A percentile compares a stretch with the other conserved stretches of the same genome.
Evolutionary conservation across 768 basidiomycete species (phyloP).

Genomic region (Psilocybe tampanensis): DNA sequence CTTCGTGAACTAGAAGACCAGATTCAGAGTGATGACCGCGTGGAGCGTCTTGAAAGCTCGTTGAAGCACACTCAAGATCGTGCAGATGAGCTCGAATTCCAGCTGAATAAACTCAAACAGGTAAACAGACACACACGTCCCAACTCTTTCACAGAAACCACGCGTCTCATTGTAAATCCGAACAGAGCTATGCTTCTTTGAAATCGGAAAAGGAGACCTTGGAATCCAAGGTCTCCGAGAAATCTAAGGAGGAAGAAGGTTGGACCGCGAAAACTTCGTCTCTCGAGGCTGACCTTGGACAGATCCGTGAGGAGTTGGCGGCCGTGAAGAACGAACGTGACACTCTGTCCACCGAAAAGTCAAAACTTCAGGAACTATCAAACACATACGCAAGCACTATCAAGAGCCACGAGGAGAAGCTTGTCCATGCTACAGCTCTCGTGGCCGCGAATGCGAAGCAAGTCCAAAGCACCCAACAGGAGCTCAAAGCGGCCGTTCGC

Average conservation of each 20-base stretch:
- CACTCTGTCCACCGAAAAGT: constrained; percentile 48
- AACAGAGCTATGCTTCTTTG: constrained; percentile 57
- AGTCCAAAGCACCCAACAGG: constrained; percentile 62
- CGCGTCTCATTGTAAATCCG: not conserved
- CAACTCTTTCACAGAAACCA: constrained; percentile 6
- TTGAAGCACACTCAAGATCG: constrained; percentile 81
- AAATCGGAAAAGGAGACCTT: constrained; percentile 65
- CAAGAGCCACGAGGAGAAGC: constrained; percentile 59
- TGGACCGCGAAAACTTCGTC: constrained; percentile 50
- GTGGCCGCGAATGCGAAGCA: constrained; percentile 55
- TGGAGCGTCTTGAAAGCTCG: constrained; percentile 70
- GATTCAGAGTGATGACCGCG: constrained; percentile 81
- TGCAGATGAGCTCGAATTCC: constrained; percentile 83
- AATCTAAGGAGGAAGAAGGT: constrained; percentile 45
- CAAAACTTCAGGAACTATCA: constrained; percentile 49
- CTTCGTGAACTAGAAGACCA: constrained; percentile 79
- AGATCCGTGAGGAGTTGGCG: constrained; percentile 44
- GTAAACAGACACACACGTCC: constrained; percentile 30
- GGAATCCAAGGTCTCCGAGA: constrained; percentile 45
- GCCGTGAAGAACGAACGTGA: constrained; percentile 49
- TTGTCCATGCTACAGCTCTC: constrained; percentile 56
- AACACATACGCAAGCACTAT: constrained; percentile 47
- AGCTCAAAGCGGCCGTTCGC: constrained; percentile 62
- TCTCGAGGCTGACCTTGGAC: constrained; percentile 42
- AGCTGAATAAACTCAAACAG: constrained; percentile 79